Conservation (phyloP, 306 rosid genomes). For the Cyamopsis tetragonoloba region DNA sequence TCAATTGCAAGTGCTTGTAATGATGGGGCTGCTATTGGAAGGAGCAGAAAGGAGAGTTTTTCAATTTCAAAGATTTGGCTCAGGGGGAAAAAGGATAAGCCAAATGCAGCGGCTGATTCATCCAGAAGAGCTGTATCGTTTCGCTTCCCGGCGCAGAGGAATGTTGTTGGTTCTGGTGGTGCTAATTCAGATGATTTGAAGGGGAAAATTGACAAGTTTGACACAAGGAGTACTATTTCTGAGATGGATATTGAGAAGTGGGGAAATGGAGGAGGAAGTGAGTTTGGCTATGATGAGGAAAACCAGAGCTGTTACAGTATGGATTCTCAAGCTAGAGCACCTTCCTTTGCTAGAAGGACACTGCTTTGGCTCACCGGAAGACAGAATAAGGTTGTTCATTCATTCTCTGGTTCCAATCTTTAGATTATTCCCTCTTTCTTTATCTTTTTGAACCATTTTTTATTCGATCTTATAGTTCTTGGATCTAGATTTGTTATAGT, state of each 20-base stretch:
- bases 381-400: conserved; percentile 88
- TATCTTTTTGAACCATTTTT: conserved; percentile 16
- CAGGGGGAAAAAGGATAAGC: conserved; percentile 50
- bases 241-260: conserved; percentile 51
- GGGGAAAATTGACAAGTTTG: conserved; percentile 33
- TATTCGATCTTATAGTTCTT: background rate
- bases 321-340: conserved; percentile 73
- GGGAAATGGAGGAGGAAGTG: conserved; percentile 64
- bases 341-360: conserved; percentile 87
- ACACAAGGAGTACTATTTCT: conserved; percentile 51
- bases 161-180: background rate
- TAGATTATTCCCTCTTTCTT: conserved; percentile 16
- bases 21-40: conserved; percentile 26
- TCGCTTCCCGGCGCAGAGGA: conserved; percentile 47
- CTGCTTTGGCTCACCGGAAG: conserved; percentile 86
- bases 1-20: background rate
- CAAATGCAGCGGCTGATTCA: conserved; percentile 21
- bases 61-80: conserved; percentile 90
- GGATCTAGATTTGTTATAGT: conserved; percentile 19
- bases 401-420: conserved; percentile 50
- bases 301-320: conserved; percentile 62
- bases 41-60: conserved; percentile 58
- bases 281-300: conserved; percentile 53
- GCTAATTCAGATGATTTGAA: conserved; percentile 39
- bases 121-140: conserved; percentile 76